Evolutionary conservation across 768 basidiomycete genomes (phyloP), one percentile per base, ranked within the genome.

Genomic region (Rubroboletus satanas): DNA sequence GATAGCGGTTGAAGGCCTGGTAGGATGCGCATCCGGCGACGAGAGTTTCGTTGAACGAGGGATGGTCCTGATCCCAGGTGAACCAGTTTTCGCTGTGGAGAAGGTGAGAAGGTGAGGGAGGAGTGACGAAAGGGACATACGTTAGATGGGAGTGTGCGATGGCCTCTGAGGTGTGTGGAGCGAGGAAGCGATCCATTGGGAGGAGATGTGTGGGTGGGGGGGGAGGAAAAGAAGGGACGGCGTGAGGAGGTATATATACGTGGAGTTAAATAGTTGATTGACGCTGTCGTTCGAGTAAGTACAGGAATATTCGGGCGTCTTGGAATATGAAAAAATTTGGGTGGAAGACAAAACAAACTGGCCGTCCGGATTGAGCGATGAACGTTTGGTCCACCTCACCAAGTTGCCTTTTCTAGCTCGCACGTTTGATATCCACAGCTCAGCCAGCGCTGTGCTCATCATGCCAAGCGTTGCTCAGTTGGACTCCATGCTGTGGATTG

Each of bases 21-120:
- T 92, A 92, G 5, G 89, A 84, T n/a, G 90, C 88, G 62, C 83
- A 88, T 21, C 84, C 82, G 1, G 89, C 85, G 39, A 90, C 81
- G 54, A 90, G 79, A 3, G 82, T 82, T 69, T 90, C 88, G 73
- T 88, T 78, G 64, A 87, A 75, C 12, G 82, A 80, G 14, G 83
- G 83, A 59, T 85, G 81, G 61, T 88, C 82, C 35, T 80, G 77
- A 65, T 89, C 86, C 87, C 88, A 90, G 41, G 73, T 75, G 58
- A 79, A 78, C 71, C 77, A 81, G 57, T 85, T 85, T 69, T 90
- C 84, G 43, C 87, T 90, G 63, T 28, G 41, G 55, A 56, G 42
- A 50, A 46, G 48, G 57, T 66, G 59, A 62, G 60, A 60, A 51
- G 48, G 57, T 21, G 38, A 47, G 35, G 14, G 43, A 14, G 31